Evolutionary conservation across 352 stramenopile genomes (phyloP).

Genomic region (Phytophthora sansomeana): DNA sequence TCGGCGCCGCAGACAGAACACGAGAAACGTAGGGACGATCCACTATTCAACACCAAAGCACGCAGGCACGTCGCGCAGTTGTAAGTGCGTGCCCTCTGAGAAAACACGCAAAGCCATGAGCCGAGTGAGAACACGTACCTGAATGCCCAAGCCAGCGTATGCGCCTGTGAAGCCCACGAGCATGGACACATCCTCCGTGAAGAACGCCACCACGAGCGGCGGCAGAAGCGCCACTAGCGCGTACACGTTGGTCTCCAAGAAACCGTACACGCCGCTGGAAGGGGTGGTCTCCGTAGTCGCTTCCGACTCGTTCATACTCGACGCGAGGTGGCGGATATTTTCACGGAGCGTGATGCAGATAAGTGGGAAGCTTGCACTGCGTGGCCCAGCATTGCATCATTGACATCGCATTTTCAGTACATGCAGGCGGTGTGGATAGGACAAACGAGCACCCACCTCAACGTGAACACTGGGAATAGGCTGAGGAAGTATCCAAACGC

Average conservation of each 20-base stretch:
- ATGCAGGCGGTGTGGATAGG: neutral
- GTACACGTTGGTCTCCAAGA: constrained; percentile 70
- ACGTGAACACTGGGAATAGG: constrained; percentile 87
- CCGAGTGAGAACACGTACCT: constrained; percentile 46
- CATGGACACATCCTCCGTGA: constrained; percentile 91
- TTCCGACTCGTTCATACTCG: constrained; percentile 45
- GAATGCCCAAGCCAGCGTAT: constrained; percentile 87
- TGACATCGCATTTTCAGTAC: constrained; percentile 21
- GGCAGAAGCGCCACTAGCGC: constrained; percentile 78
- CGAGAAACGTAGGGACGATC: constrained; percentile 82
- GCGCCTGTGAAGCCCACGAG: constrained; percentile 88
- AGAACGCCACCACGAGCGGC: constrained; percentile 84
- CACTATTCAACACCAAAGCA: constrained; percentile 57
- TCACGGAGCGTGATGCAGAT: constrained; percentile 90
- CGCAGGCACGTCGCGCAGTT: constrained; percentile 35
- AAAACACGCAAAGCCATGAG: constrained; percentile 35
- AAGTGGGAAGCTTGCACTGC: constrained; percentile 83
- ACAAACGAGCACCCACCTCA: constrained; percentile 57
- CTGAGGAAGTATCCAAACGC: constrained; percentile 89
- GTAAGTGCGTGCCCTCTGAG: constrained; percentile 39
- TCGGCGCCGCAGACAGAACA: constrained; percentile 72
- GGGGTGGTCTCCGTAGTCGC: constrained; percentile 30
- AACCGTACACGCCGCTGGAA: constrained; percentile 40
- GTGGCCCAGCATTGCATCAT: constrained; percentile 2
- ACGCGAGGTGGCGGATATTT: constrained; percentile 78